Base-by-base conservation (phyloP, 1,284 basidiomycete genomes). In the Megacollybia platyphylla region DNA sequence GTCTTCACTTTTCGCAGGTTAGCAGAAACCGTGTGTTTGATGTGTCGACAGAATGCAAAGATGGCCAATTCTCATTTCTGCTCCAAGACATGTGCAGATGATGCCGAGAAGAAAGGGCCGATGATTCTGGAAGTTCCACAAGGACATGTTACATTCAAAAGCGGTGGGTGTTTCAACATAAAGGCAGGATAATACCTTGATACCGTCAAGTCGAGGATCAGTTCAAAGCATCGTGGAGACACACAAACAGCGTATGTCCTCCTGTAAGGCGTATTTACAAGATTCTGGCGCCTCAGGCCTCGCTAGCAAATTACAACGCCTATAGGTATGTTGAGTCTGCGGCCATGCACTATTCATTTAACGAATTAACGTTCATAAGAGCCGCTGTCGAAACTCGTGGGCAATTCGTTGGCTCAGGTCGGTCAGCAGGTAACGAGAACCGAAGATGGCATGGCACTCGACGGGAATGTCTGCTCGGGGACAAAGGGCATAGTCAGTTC, bases 221-320 rank as follows among this genome's bases (percentile, higher is more conserved):
- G 48, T 81, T 81, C 60, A 75, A 71, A 50, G 47, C 67, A 38
- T 76, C 78, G n/a, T 81, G 78, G 78, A 67, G 75, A 48, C 79
- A 81, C 51, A 56, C 50, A 31, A 59, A 67, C 29, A 68, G 67
- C 9, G 36, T 56, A 13, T 72, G 73, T 48, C 77, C 79, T 11
- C 57, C 63, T 15, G 76, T 81, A 3, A 61, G 64, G 36, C 65
- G 62, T 43, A 62, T 81, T 30, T 79, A 77, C 60, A 80, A 80
- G 61, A 70, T 81, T 48, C 55, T 77, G 10, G 57, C 61, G 3
- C 57, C 70, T 2, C 57, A 67, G 27, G 55, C 63, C 2, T 70
- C 67, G 7, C 54, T 73, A 34, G 63, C 65, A 2, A 62, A 63
- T 39, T 81, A 80, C 48, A 69, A 75, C 5, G 60, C 73, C 7